Evolutionary conservation across 805 yeast species (phyloP), one percentile per base, ranked within the genome.

Genomic region (Suhomyces xylopsoci): DNA sequence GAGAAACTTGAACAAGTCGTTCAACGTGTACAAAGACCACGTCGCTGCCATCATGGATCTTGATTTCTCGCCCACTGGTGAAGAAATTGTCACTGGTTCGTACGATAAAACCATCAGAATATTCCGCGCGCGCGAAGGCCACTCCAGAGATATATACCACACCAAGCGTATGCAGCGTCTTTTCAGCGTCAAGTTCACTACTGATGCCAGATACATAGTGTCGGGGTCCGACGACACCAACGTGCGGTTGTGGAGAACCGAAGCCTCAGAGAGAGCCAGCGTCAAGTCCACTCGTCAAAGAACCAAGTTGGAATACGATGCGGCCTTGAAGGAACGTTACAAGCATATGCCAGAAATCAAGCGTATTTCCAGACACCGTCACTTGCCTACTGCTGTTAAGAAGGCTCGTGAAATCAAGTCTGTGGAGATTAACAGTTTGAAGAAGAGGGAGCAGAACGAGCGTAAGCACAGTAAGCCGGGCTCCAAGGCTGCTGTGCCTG

Each of bases 161-260:
- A 94, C 99, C 12, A 91, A 90, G 75, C 82, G 99, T 67, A 94
- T 94, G 99, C 99, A 94, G 74, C 86, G 93, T 54, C 88, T 94
- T 9, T 90, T 91, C 70, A 81, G 88, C 52, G 90, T 87, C 41
- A 84, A 85, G 58, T 96, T 79, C 70, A 82, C 97, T 7, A 90
- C 90, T 82, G 99, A 94, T 70, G 81, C 96, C 51, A 84, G 86
- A 64, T 94, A 90, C 71, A 82, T 94, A 34, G 71, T 92, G 49
- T 83, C 90, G 54, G 99, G 97, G 17, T 89, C 97, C 1, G 99
- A 94, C 69, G 99, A 94, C 68, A 96, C 97, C 59, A 96, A 96
- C 69, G 84, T 96, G 26, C 80, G 99, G 60, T 62, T 96, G 52
- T 94, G 99, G 99, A 80, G 99, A 70, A 73, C 96, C 8, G 81